Base-by-base conservation (phyloP, 495 filamentous ascomycete genomes). In the Neurospora sp. region DNA sequence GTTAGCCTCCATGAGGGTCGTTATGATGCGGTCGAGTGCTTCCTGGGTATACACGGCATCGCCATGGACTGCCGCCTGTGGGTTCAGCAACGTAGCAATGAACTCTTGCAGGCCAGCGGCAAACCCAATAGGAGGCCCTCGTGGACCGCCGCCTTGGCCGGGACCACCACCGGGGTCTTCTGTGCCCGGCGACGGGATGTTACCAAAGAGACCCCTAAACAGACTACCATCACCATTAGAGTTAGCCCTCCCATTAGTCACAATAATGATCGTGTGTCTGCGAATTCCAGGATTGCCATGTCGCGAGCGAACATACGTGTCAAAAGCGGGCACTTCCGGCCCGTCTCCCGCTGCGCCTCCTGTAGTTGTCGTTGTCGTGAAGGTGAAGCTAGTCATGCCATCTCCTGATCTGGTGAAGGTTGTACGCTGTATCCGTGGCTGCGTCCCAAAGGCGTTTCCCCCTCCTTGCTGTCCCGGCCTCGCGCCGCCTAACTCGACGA, bases 1-100 rank as follows among this genome's bases (percentile, higher is more conserved):
- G 70, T 92, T 90, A 72, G 92, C 89, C 76, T 97, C 95, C 88
- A 97, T 93, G 39, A 99, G 84, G 73, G 92, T 88, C 2, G 93
- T 90, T 54, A 99, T 91, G 73, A 99, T 91, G 39, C 92, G 89
- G 79, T 99, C 95, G 1, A 98, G 83, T 17, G 92, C 94, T 82
- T 96, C 94, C 83, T 98, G 93, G 1, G 91, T 90, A 78, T 93
- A 97, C 2, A 97, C 96, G n/a, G 90, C 93, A 80, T 98, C 95
- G 17, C 93, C 93, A 71, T 88, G 85, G 6, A 86, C 85, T 9
- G 85, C 89, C 39, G 81, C 80, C 24, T 82, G 83, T 39, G 90
- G 84, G 74, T 89, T 89, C 45, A 94, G 79, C 42, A 95, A 74
- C 6, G 83, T 81, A 36, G 82, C 79, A 45, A 92, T 75, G 17